A percentile compares a stretch with the other conserved stretches of the same genome.
Evolutionary conservation across 1,139 yeast species (phyloP).

Genomic region (Candida frijolesensis): DNA sequence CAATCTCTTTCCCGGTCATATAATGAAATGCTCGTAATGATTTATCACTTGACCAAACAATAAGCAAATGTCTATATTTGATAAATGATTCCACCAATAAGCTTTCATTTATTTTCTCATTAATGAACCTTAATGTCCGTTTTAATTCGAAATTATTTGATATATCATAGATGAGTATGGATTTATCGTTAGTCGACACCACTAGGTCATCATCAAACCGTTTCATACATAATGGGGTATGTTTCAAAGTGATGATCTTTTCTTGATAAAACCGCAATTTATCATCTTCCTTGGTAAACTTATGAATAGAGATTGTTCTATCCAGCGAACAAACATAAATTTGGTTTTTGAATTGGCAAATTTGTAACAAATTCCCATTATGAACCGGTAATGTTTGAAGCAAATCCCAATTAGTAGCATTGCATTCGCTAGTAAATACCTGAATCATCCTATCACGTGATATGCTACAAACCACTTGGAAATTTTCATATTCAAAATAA

Average conservation of each 20-base stretch:
- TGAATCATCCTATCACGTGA: conserved; percentile 69
- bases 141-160: conserved; percentile 33
- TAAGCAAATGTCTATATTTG: conserved; percentile 27
- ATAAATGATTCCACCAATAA: conserved; percentile 45
- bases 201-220: conserved; percentile 38
- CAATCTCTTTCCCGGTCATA: conserved; percentile 44
- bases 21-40: conserved; percentile 55
- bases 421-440: conserved; percentile 32
- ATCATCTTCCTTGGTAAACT: conserved; percentile 23
- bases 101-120: conserved; percentile 38
- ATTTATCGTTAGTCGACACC: conserved; percentile 57
- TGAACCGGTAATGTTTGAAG: conserved; percentile 60
- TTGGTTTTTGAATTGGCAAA: conserved; percentile 30
- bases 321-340: conserved; percentile 61
- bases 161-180: conserved; percentile 41
- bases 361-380: conserved; percentile 52
- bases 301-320: conserved; percentile 57
- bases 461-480: conserved; percentile 41
- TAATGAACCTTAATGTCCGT: conserved; percentile 42
- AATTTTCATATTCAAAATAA: conserved; percentile 26
- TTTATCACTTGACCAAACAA: conserved; percentile 54
- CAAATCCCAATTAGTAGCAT: conserved; percentile 43
- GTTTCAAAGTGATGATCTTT: conserved; percentile 51
- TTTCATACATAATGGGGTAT: conserved; percentile 46
- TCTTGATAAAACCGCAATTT: conserved; percentile 29